A percentile compares a stretch with the other conserved stretches of the same genome.
These are phyloP conservation scores for Terfezia boudieri DNA, from an alignment of 495 filamentous ascomycete species.

Conservation along the genomic window DNA sequence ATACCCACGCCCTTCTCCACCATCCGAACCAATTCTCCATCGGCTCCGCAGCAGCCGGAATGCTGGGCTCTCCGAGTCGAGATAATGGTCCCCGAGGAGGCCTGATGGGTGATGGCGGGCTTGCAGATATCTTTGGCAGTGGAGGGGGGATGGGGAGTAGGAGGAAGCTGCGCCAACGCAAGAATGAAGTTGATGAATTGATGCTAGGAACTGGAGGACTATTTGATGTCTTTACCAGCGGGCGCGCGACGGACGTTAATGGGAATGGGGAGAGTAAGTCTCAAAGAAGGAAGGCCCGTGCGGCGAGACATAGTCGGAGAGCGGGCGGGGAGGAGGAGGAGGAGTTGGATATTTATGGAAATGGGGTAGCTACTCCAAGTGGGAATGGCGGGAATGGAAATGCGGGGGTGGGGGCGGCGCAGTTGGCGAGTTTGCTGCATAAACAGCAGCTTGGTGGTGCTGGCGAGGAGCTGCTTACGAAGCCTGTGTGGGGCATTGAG, in stretches of 20 bases:
- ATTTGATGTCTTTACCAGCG: not conserved
- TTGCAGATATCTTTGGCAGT: not conserved
- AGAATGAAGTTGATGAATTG: not conserved
- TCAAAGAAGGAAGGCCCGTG: not conserved
- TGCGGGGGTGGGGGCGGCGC: not conserved
- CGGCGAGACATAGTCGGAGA: not conserved
- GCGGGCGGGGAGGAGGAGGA: not conserved
- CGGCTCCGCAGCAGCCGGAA: too few relatives aligned
- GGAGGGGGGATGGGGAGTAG: not conserved
- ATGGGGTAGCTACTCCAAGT: not conserved
- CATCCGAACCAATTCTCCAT: too few relatives aligned
- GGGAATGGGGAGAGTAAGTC: not conserved
- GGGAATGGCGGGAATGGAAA: not conserved
- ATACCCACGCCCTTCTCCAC: conserved; percentile 58
- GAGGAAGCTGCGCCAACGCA: not conserved
- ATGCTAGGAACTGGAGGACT: not conserved
- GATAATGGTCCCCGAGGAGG: too few relatives aligned
- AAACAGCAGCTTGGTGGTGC: not conserved
- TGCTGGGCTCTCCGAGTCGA: too few relatives aligned
- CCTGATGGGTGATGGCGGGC: too few relatives aligned
- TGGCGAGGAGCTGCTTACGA: conserved; percentile 18
- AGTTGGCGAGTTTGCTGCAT: not conserved
- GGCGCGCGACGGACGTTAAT: not conserved
- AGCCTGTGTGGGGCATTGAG: conserved; percentile 52
- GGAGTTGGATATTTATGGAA: not conserved